Base-by-base conservation (phyloP, 2,329 filamentous ascomycete species). In the Epichloe hybrida region DNA sequence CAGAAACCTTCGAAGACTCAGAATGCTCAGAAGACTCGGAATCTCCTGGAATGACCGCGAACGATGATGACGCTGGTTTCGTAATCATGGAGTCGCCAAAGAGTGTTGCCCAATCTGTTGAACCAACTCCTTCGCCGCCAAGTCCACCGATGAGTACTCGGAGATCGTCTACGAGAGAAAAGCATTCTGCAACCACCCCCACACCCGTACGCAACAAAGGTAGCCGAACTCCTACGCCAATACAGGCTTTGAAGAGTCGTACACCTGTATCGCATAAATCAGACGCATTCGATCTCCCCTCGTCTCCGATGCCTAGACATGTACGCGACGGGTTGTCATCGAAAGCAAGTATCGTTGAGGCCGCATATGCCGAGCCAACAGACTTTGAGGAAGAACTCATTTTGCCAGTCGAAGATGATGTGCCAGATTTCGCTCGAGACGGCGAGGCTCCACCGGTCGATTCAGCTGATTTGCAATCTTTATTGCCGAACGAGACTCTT, bases 201-300 rank as follows among this genome's bases (percentile, higher is more conserved):
- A 43, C 48, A 9, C 38, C 37, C 13, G 27, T 20, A 13, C 48
- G 37, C 9, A 43, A 7, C 31, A 31, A n/a, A 5, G n/a, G 20
- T 17, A 40, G 35, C 36, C 38, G 31, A 48, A 48, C 45, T 12
- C 40, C 46, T 21, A 49, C 45, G 13, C 17, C 52, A 20, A 20
- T 37, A 3, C 27, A 43, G 6, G 13, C 27, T 38, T 20, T 9
- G 7, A 46, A 48, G 27, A 17, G n/a, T 39, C 36, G 36, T 20
- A 51, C 46, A 5, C 49, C 52, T 34, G 36, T 13, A 11, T 40
- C 42, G n/a, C 43, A 41, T 8, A 13, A 43, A n/a, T 38, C 50
- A 11, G 52, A 50, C 21, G 38, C 20, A 5, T 54, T 48, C 35
- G 46, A 34, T 35, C 52, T 54, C 35, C 50, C 52, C 11, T 51